Percentiles rank a stretch among this genome's conserved stretches.
phyloP scores from a whole-genome alignment of 1,139 yeast genomes.

The Candida freyschussii region DNA sequence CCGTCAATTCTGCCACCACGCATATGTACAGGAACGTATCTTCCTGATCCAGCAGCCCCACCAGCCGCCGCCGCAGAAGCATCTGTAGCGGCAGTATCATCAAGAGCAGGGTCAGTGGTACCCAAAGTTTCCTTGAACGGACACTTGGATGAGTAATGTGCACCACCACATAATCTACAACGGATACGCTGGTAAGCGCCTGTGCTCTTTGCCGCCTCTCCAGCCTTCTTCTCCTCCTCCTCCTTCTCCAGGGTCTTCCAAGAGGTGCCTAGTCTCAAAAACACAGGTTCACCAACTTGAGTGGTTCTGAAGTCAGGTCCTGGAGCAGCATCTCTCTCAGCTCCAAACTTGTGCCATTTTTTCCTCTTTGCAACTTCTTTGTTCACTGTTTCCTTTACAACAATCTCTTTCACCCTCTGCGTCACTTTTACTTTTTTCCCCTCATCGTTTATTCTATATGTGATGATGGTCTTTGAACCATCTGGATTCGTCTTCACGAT shows the following conservation, averaged over 20 bases:
- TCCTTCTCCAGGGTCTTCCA: conserved; percentile 70
- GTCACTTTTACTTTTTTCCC: conserved; percentile 87
- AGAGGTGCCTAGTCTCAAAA: conserved; percentile 60
- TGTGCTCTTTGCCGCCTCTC: conserved; percentile 41
- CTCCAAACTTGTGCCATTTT: conserved; percentile 79
- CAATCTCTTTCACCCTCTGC: conserved; percentile 73
- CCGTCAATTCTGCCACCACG: conserved; percentile 58
- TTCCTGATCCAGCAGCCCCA: conserved; percentile 30
- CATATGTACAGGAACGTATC: conserved; percentile 77
- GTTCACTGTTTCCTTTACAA: conserved; percentile 77
- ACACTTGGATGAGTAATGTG: conserved; percentile 92
- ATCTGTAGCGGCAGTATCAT: conserved; percentile 30
- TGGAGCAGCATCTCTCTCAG: conserved; percentile 66
- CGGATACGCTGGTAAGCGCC: conserved; percentile 46
- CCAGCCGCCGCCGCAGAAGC: conserved; percentile 27
- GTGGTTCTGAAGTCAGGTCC: conserved; percentile 90
- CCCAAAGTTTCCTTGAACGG: conserved; percentile 92
- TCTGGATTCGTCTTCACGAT: conserved; percentile 74
- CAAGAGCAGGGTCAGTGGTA: conserved; percentile 36
- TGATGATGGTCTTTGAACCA: conserved; percentile 84
- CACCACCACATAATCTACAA: conserved; percentile 94
- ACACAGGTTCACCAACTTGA: conserved; percentile 82
- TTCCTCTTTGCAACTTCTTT: conserved; percentile 69
- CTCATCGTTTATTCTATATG: conserved; percentile 68
- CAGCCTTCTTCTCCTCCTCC: conserved; percentile 56